A percentile compares a stretch with the other conserved stretches of the same genome.
These are phyloP conservation scores for Aureobasidium lini DNA, from an alignment of 2,329 filamentous ascomycete species.

Conservation along the genomic window DNA sequence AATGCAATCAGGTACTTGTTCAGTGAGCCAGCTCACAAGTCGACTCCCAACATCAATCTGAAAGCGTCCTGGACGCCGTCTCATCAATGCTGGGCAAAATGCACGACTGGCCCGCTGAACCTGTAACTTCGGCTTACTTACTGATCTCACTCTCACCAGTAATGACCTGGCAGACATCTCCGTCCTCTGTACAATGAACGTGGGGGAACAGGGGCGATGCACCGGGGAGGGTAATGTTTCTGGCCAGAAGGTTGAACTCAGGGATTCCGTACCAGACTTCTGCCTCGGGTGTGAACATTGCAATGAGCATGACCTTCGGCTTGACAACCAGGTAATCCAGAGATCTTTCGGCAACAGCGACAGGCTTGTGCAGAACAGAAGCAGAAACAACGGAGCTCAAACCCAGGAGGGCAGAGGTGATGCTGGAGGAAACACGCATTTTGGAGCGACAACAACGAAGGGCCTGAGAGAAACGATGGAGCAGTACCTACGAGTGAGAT, in stretches of 20 bases:
- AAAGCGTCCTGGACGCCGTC: too few species aligned
- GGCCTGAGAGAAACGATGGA: not conserved
- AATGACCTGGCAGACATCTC: conserved; percentile 60
- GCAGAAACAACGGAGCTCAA: conserved; percentile 12
- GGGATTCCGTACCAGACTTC: conserved; percentile 21
- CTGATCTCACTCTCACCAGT: conserved; percentile 56
- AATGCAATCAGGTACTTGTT: too few species aligned
- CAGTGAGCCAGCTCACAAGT: too few species aligned
- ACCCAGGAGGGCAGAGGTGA: conserved; percentile 10
- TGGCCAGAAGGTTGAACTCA: conserved; percentile 28
- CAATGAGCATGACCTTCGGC: conserved; percentile 57
- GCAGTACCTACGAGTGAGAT: not conserved
- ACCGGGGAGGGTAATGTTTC: conserved; percentile 29
- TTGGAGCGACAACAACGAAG: not conserved
- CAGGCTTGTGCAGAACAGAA: conserved; percentile 9
- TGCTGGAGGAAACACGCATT: conserved; percentile 11
- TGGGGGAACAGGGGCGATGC: conserved; percentile 26
- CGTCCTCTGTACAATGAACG: conserved; percentile 55
- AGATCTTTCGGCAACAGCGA: conserved; percentile 16
- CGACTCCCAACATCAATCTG: too few species aligned
- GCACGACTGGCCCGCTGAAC: too few species aligned
- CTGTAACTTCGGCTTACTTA: too few species aligned
- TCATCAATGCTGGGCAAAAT: too few species aligned
- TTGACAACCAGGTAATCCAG: conserved; percentile 30
- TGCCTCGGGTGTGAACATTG: conserved; percentile 43